These are phyloP conservation scores for Solanum etuberosum DNA, from an alignment of 257 asterid species.

Conservation along the genomic window DNA sequence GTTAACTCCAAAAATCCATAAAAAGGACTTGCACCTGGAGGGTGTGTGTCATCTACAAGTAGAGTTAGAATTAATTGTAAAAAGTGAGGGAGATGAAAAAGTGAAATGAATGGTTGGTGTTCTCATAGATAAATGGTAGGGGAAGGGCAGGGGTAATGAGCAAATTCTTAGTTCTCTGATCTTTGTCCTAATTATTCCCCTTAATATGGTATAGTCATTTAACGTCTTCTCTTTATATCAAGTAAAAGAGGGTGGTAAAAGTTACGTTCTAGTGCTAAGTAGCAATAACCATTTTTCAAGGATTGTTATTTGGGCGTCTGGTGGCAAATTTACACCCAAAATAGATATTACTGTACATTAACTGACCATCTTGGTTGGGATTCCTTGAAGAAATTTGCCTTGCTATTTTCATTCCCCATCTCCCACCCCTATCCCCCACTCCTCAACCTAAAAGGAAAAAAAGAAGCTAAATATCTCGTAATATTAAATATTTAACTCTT, in stretches of 20 bases:
- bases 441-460: background rate
- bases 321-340: background rate
- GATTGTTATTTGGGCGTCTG: background rate
- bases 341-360: background rate
- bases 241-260: background rate
- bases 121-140: background rate
- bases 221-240: background rate
- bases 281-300: background rate
- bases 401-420: background rate
- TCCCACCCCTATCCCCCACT: background rate
- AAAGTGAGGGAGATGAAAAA: background rate
- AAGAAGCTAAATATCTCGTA: background rate
- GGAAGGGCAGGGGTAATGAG: background rate
- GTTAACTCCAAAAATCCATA: background rate
- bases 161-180: background rate
- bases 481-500: background rate
- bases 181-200: background rate
- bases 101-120: background rate
- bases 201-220: background rate
- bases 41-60: background rate
- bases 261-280: background rate
- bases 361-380: background rate
- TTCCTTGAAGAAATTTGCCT: background rate
- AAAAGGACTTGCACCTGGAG: background rate
- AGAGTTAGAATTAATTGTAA: background rate